Conservation (phyloP, 192 early-diverging fungal species). For the Diversispora eburnea region DNA sequence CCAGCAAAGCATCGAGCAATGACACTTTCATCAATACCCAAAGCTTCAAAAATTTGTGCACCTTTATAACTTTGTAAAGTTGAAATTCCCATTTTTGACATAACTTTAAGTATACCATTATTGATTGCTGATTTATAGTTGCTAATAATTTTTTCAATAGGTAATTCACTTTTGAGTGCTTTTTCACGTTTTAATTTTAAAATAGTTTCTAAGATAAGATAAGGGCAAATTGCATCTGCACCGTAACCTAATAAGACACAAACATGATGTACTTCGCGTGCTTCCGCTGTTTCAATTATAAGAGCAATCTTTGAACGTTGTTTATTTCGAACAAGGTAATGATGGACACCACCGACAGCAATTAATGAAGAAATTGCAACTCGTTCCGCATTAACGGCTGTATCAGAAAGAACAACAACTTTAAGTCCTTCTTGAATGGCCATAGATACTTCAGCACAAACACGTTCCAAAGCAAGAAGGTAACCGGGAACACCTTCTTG, state of each 20-base stretch:
- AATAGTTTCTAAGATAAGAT: slow-evolving; percentile 86
- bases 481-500: slow-evolving; percentile 78
- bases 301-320: slow-evolving; percentile 86
- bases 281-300: slow-evolving; percentile 88
- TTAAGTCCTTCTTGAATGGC: slow-evolving; percentile 80
- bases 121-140: slow-evolving; percentile 87
- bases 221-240: slow-evolving; percentile 93
- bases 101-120: slow-evolving; percentile 96
- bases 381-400: slow-evolving; percentile 54
- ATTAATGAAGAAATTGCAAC: slow-evolving; percentile 84
- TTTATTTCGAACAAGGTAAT: slow-evolving; percentile 85
- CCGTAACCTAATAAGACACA: slow-evolving; percentile 94
- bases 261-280: slow-evolving; percentile 92
- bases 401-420: slow-evolving; percentile 84
- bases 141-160: slow-evolving; percentile 65
- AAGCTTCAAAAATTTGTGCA: slow-evolving; percentile 97
- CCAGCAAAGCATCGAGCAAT: slow-evolving; percentile 91
- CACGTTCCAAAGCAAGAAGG: slow-evolving; percentile 73
- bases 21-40: slow-evolving; percentile 86
- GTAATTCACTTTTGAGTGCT: slow-evolving; percentile 58
- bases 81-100: slow-evolving; percentile 99
- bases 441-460: slow-evolving; percentile 77
- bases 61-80: slow-evolving; percentile 97
- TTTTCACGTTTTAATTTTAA: slow-evolving; percentile 84
- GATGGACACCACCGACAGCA: slow-evolving; percentile 89